These are phyloP conservation scores for Pseudognaphalium luteoalbum DNA, from an alignment of 129 eudicot genomes.

Conservation along the genomic window DNA sequence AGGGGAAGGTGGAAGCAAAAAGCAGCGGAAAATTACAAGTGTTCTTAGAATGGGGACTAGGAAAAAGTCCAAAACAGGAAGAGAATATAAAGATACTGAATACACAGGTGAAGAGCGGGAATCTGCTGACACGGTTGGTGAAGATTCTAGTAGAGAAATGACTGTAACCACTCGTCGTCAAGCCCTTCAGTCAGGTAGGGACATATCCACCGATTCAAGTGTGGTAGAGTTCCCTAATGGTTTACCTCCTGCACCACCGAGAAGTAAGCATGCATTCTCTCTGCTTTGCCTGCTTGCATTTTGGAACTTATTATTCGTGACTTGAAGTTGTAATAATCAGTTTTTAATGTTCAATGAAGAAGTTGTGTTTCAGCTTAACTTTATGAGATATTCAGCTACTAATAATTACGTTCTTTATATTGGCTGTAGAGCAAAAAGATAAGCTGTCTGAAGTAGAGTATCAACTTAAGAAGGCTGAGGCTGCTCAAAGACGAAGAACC, in stretches of 20 bases:
- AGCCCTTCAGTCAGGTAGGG: constrained; percentile 58
- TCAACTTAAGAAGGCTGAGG: constrained; percentile 62
- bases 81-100: constrained; percentile 53
- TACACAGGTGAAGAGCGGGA: constrained; percentile 53
- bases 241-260: constrained; percentile 75
- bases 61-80: constrained; percentile 40
- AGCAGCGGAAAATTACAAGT: constrained; percentile 41
- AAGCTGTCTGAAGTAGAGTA: constrained; percentile 50
- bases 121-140: constrained; percentile 34
- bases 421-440: constrained; percentile 62
- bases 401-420: neutral
- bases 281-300: neutral
- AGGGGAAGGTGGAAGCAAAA: constrained; percentile 39
- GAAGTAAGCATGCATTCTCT: constrained; percentile 53
- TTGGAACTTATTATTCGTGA: neutral
- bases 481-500: constrained; percentile 63
- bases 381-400: neutral
- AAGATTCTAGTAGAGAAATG: constrained; percentile 44
- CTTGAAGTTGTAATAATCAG: neutral
- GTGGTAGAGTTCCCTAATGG: constrained; percentile 76
- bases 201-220: constrained; percentile 31
- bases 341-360: neutral
- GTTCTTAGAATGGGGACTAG: constrained; percentile 36
- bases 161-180: constrained; percentile 69
- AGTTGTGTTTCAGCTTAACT: too few species aligned